Conservation (phyloP, 441 rosid species). For the Eutrema salsugineum region DNA sequence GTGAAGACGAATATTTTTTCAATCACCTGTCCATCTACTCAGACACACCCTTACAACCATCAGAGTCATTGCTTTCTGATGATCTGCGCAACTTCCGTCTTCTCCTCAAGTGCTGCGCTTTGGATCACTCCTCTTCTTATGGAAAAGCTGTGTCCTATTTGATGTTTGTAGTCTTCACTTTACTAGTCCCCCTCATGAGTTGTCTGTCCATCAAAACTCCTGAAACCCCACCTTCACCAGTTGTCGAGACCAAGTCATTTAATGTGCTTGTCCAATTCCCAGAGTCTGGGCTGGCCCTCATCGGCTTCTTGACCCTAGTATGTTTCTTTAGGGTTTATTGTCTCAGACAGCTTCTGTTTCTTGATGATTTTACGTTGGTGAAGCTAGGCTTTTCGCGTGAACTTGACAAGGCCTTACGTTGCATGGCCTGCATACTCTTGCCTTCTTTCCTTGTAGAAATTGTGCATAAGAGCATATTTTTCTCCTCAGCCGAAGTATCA, state of each 20-base stretch:
- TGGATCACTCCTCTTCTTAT: slow-evolving; percentile 60
- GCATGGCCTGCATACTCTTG: slow-evolving; percentile 56
- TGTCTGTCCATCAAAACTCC: slow-evolving; percentile 36
- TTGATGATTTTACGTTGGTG: slow-evolving; percentile 50
- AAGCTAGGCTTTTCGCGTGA: slow-evolving; percentile 45
- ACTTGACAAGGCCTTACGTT: slow-evolving; percentile 62
- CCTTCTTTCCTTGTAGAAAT: slow-evolving; percentile 69
- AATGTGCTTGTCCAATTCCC: slow-evolving; percentile 71
- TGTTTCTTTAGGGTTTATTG: slow-evolving; percentile 52
- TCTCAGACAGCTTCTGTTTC: slow-evolving; percentile 61
- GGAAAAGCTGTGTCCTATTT: slow-evolving; percentile 49
- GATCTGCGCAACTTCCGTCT: slow-evolving; percentile 49
- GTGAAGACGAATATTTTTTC: slow-evolving; percentile 17
- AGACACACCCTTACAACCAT: slow-evolving; percentile 39
- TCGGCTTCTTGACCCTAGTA: slow-evolving; percentile 52
- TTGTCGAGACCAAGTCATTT: slow-evolving; percentile 39
- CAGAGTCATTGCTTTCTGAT: slow-evolving; percentile 38
- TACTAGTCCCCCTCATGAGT: slow-evolving; percentile 44
- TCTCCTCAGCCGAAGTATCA: slow-evolving; percentile 41
- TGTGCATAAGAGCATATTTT: slow-evolving; percentile 58
- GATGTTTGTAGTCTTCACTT: slow-evolving; percentile 40
- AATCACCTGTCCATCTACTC: slow-evolving; percentile 6
- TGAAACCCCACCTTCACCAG: slow-evolving; percentile 8
- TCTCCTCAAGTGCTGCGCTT: slow-evolving; percentile 61
- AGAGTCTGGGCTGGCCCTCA: slow-evolving; percentile 49